Percentiles rank a stretch among this genome's conserved stretches.
phyloP scores from a whole-genome alignment of 345 rosid genomes.

The Kernera saxatilis region DNA sequence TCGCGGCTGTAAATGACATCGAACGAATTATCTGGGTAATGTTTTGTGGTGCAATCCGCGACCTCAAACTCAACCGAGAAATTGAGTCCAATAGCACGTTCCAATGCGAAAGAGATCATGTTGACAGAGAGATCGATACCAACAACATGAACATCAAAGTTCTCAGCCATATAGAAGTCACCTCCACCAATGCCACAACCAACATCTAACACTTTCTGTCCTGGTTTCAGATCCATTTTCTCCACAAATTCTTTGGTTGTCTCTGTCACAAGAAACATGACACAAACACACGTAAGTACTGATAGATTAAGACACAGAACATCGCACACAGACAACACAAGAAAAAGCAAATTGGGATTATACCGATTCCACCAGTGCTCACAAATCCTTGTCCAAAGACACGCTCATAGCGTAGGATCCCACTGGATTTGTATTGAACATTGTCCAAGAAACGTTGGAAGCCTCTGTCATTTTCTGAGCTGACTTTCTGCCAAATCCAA shows the following conservation, averaged over 20 bases:
- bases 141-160: constrained; percentile 73
- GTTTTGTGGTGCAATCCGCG: constrained; percentile 89
- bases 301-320: background rate
- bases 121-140: constrained; percentile 95
- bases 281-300: background rate
- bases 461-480: constrained; percentile 69
- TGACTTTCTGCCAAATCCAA: constrained; percentile 89
- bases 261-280: constrained; percentile 45
- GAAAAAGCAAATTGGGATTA: background rate
- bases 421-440: constrained; percentile 80
- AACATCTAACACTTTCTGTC: constrained; percentile 95
- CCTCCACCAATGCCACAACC: constrained; percentile 99
- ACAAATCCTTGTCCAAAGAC: constrained; percentile 93
- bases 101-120: constrained; percentile 92
- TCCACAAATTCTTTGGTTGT: constrained; percentile 95
- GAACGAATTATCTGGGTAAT: constrained; percentile 65
- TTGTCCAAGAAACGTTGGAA: constrained; percentile 95
- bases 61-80: constrained; percentile 94
- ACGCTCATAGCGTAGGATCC: constrained; percentile 89
- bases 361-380: constrained; percentile 97
- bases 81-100: constrained; percentile 88
- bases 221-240: constrained; percentile 76
- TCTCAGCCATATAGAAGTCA: constrained; percentile 95
- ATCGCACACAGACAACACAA: background rate
- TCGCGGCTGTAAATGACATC: constrained; percentile 98